Evolutionary conservation across 2,329 filamentous ascomycete genomes (phyloP), one percentile per base, ranked within the genome.

Genomic region (Epichloe elymi): DNA sequence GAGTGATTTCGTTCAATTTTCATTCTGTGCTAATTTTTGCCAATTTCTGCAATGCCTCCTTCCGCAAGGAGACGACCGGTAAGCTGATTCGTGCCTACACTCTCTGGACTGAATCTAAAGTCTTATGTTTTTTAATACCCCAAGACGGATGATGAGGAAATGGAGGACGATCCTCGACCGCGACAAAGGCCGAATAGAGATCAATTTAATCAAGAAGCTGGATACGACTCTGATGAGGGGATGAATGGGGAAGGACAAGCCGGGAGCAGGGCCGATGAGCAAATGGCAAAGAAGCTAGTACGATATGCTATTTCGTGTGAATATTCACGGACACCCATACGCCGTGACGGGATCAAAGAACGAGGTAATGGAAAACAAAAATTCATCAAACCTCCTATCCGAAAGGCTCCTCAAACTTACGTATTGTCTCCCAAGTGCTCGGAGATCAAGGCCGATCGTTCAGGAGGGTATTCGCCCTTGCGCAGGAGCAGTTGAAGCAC

Each of bases 391-490:
- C 30, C 30, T 11, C 8, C 8, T 30, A 30, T 30, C 8, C 10
- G 30, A 10, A 30, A 30, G 14, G 42, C 26, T 20, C 23, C 7
- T 8, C 35, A 20, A 42, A 36, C 47, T 49, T 4, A 49, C 46
- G 30, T 33, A 4, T 42, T 4, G 3, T n/a, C 15, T 12, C 15
- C 2, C 2, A 26, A 82, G 87, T 95, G 0, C 79, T 95, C 10
- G 86, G 85, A 17, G 75, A 82, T 44, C 77, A 83, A 8, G 71
- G 80, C 6, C 75, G 84, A 35, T 72, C 81, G 37, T 97, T 96
- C 65, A 89, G 82, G 63, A 65, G 70, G 12, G 80, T 96, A 3
- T 96, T 95, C 61, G 78, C 79, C 0, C 72, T 78, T 40, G 88
- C 91, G 41, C 91, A 98, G 65, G 67, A 72, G 36, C 78, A 86